Conservation (phyloP, 768 basidiomycete genomes). For the Russula foetens region DNA sequence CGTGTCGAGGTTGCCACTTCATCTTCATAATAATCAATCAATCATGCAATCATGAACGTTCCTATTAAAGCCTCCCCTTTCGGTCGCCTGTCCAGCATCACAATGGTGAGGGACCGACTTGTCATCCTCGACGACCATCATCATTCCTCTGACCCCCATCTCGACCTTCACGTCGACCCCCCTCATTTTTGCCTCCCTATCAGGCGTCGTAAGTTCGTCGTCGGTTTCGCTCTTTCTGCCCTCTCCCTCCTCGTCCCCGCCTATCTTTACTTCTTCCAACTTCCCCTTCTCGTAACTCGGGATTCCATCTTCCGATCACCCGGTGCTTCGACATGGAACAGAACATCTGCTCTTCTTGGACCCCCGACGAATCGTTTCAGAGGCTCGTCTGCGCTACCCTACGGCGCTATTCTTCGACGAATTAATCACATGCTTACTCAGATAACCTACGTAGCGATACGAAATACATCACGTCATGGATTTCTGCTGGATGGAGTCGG, state of each 20-base stretch:
- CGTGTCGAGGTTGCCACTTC: too few species aligned
- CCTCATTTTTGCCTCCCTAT: not conserved
- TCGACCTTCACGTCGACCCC: not conserved
- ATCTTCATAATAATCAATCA: too few species aligned
- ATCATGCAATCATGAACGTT: too few species aligned
- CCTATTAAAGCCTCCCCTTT: not conserved
- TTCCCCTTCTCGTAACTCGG: not conserved
- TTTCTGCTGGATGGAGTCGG: constrained; percentile 65
- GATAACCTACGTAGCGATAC: constrained; percentile 55
- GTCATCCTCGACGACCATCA: not conserved
- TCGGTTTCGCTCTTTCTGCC: not conserved
- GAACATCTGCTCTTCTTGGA: constrained; percentile 28
- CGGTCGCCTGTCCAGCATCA: too few species aligned
- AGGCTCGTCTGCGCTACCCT: constrained; percentile 29
- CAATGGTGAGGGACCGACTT: too few species aligned
- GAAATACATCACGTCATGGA: constrained; percentile 67
- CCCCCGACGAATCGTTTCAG: constrained; percentile 50
- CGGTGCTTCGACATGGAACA: not conserved
- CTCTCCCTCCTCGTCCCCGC: constrained; percentile 1
- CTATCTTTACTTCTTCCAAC: constrained; percentile 2
- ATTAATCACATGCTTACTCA: constrained; percentile 20
- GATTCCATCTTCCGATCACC: not conserved
- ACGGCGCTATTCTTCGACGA: too few species aligned
- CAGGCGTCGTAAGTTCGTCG: not conserved
- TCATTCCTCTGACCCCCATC: not conserved